Evolutionary conservation across 495 filamentous ascomycete species (phyloP), one percentile per base, ranked within the genome.

Genomic region (Apiosordaria backusii): DNA sequence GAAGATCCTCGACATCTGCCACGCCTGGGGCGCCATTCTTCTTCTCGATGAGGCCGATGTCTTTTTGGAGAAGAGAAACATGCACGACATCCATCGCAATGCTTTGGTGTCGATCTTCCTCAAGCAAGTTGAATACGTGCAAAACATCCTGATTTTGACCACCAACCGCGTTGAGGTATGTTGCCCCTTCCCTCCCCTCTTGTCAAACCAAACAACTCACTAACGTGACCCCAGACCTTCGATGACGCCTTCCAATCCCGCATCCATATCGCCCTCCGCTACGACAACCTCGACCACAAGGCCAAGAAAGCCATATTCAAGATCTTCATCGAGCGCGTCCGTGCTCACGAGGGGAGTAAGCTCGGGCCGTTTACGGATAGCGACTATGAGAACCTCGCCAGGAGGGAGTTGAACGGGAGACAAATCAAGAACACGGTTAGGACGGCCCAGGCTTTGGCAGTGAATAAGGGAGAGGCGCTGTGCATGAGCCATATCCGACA

Each of bases 371-470:
- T 97, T 71, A 83, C 81, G 0, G 87, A 92, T 19, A 81, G 83
- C 25, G 90, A 94, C 72, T 89, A 85, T 71, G 87, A 88, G 57
- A 73, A 73, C 50, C 78, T 97, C 57, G 84, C 90, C 0, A 81
- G 87, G 54, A 86, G 89, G 71, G 87, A 87, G 52, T 77, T 97
- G 62, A 97, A 97, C 71, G 93, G 93, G n/a, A 86, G 93, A 66
- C 92, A 96, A 83, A 97, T 97, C 83, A 97, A 97, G 81, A 97
- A 97, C 76, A 90, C 88, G 4, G 89, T 96, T 54, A 85, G 91
- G 61, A 93, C 92, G 3, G 91, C 93, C 1, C 93, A 97, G 75
- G 89, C 90, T 0, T 82, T 97, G 16, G 93, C 93, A 3, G 86
- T 95, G 65, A 90, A 92, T 68, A 90, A 93, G 74, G 80, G 81